Percentiles rank a stretch among this genome's conserved stretches.
Conservation (phyloP, 257 asterid genomes). For the Solanum commersonii region DNA sequence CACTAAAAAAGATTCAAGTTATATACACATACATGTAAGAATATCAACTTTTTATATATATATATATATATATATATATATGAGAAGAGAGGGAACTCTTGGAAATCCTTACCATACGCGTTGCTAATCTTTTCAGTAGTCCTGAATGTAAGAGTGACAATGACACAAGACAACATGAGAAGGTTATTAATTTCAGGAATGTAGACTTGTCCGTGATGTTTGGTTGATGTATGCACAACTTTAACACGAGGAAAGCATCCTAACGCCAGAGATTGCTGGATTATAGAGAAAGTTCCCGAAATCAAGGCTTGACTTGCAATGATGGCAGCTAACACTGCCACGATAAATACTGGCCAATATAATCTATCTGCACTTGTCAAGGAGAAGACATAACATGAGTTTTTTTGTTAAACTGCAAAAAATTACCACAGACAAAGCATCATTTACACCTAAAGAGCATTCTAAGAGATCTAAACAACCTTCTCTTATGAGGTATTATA, state of each 20-base stretch:
- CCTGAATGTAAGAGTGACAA: constrained; percentile 32
- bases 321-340: constrained; percentile 33
- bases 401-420: not conserved
- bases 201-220: constrained; percentile 44
- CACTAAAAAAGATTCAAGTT: not conserved
- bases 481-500: not conserved
- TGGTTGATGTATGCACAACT: constrained; percentile 36
- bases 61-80: not conserved
- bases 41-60: not conserved
- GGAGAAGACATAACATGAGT: not conserved
- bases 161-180: constrained; percentile 43
- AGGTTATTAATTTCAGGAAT: constrained; percentile 41
- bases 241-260: constrained; percentile 68
- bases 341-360: constrained; percentile 57
- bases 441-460: not conserved
- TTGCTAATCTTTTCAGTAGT: constrained; percentile 33
- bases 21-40: not conserved
- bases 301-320: constrained; percentile 63
- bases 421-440: not conserved
- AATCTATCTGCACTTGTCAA: constrained; percentile 18
- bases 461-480: not conserved
- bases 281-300: constrained; percentile 43
- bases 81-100: not conserved
- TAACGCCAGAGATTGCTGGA: constrained; percentile 42
- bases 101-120: constrained; percentile 35